Conservation (phyloP, 768 basidiomycete species). For the Boletus sp. region DNA sequence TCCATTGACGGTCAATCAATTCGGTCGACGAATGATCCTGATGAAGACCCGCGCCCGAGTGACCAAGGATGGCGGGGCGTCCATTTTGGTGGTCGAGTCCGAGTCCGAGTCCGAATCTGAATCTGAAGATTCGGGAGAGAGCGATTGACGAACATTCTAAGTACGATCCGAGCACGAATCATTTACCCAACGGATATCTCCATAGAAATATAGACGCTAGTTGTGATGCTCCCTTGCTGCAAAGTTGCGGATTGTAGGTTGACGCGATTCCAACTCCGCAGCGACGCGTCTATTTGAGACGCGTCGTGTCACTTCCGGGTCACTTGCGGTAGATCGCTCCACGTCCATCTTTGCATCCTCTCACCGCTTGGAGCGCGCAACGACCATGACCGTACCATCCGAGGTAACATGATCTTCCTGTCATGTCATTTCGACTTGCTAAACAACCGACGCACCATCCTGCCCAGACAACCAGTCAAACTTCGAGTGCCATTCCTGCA, state of each 20-base stretch:
- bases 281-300: constrained; percentile 15
- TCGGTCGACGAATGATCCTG: constrained; percentile 55
- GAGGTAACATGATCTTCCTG: neutral
- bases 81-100: constrained; percentile 37
- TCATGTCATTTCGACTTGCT: neutral
- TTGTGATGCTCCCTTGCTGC: neutral
- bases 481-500: constrained; percentile 20
- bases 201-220: neutral
- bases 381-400: neutral
- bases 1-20: constrained; percentile 33
- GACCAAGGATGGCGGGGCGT: constrained; percentile 59
- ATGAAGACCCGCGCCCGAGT: constrained; percentile 57
- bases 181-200: neutral
- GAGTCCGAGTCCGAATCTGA: neutral
- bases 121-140: neutral
- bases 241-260: neutral
- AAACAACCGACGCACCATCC: neutral
- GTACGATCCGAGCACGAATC: neutral
- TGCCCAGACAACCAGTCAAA: neutral
- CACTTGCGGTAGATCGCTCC: neutral
- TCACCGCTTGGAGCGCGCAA: neutral
- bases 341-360: neutral
- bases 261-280: constrained; percentile 10
- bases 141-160: neutral
- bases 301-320: constrained; percentile 8